Conservation (phyloP, 2,329 filamentous ascomycete genomes). For the Blastomyces parvus region DNA sequence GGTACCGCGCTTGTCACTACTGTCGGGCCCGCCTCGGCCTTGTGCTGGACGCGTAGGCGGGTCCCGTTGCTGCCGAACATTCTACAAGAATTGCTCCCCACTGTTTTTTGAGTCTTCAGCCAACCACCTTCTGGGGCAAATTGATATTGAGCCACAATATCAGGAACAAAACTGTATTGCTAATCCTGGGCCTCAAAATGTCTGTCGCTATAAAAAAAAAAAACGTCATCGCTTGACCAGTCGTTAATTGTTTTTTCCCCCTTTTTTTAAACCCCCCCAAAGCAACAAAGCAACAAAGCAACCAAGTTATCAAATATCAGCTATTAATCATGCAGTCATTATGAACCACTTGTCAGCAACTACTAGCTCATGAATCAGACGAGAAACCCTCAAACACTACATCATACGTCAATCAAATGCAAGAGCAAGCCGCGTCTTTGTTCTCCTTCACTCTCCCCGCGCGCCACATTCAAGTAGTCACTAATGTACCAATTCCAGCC, state of each 20-base stretch:
- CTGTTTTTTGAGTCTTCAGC: background rate
- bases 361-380: background rate
- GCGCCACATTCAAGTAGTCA: background rate
- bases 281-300: background rate
- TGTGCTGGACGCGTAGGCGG: background rate
- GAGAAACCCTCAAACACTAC: background rate
- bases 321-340: slow-evolving; percentile 1
- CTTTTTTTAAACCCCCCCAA: background rate
- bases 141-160: background rate
- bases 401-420: background rate
- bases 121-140: background rate
- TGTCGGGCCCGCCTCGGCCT: background rate
- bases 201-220: background rate
- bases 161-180: background rate
- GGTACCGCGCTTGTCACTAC: background rate
- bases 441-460: background rate
- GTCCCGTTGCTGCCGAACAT: background rate
- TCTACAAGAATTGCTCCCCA: background rate
- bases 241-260: background rate
- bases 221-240: background rate
- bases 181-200: background rate
- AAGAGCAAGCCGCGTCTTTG: background rate
- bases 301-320: slow-evolving; percentile 1
- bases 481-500: background rate
- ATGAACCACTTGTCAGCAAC: background rate